These are phyloP conservation scores for Hypoxylon sp. DNA, from an alignment of 2,329 filamentous ascomycete species.

Conservation along the genomic window DNA sequence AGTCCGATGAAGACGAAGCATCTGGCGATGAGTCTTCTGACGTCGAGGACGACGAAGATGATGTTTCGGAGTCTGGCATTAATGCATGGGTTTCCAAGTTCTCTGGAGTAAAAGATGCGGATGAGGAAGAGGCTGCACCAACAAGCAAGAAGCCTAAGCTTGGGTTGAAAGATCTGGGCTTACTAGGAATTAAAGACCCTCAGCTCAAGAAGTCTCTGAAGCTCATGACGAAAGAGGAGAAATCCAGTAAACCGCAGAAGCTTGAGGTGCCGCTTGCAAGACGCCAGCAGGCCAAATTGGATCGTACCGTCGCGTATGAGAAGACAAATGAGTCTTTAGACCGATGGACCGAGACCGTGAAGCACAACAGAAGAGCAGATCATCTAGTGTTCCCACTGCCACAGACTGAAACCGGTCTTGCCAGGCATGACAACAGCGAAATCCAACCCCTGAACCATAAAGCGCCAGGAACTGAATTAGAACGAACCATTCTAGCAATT, in stretches of 20 bases:
- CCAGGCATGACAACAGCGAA: constrained; percentile 72
- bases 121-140: constrained; percentile 64
- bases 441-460: constrained; percentile 75
- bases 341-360: constrained; percentile 95
- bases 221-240: constrained; percentile 76
- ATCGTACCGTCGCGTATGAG: constrained; percentile 85
- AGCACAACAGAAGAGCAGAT: constrained; percentile 91
- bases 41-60: constrained; percentile 61
- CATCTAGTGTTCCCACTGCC: constrained; percentile 89
- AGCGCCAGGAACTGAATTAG: constrained; percentile 83
- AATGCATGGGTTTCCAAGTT: constrained; percentile 73
- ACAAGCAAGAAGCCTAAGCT: constrained; percentile 75
- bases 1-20: constrained; percentile 61
- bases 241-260: constrained; percentile 73
- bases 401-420: constrained; percentile 74
- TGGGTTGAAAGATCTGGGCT: constrained; percentile 79
- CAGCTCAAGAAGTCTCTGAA: constrained; percentile 85
- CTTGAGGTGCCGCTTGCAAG: constrained; percentile 86
- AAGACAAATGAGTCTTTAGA: constrained; percentile 93
- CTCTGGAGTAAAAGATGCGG: constrained; percentile 73
- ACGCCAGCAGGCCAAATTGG: constrained; percentile 86
- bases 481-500: constrained; percentile 88
- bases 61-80: constrained; percentile 66
- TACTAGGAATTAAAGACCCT: constrained; percentile 80
- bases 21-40: constrained; percentile 59